phyloP scores from a whole-genome alignment of 192 early-diverging fungal genomes.

The Funneliformis geosporum region DNA sequence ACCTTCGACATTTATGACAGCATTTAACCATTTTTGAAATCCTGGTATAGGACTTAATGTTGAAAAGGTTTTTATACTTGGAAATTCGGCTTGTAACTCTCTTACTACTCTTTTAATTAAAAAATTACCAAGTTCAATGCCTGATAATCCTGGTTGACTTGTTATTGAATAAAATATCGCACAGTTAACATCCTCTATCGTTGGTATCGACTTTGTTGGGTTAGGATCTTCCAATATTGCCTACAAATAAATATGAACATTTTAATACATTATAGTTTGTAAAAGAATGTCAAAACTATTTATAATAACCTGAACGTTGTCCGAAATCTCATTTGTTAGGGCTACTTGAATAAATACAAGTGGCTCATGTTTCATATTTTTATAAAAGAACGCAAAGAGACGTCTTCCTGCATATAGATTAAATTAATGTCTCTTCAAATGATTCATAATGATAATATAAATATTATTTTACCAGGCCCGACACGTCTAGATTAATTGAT shows the following conservation, averaged over 20 bases:
- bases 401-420: conserved; percentile 52
- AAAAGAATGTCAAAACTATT: conserved; percentile 30
- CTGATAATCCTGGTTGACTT: conserved; percentile 80
- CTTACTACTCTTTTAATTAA: conserved; percentile 86
- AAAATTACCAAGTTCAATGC: conserved; percentile 90
- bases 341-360: conserved; percentile 92
- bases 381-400: conserved; percentile 86
- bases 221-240: conserved; percentile 57
- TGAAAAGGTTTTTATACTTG: conserved; percentile 75
- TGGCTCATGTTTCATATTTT: conserved; percentile 75
- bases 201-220: conserved; percentile 31
- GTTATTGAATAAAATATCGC: conserved; percentile 96
- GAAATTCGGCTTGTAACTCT: conserved; percentile 70
- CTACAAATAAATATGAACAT: conserved; percentile 29
- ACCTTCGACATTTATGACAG: background rate
- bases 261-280: background rate
- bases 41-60: conserved; percentile 91
- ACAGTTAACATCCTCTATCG: conserved; percentile 47
- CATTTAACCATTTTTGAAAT: conserved; percentile 78
- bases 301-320: conserved; percentile 63
- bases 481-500: conserved; percentile 41
- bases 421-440: background rate
- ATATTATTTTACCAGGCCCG: conserved; percentile 35
- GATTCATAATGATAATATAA: background rate
- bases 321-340: conserved; percentile 60